Conservation (phyloP, 192 early-diverging fungal species). For the Coemansia sp. region DNA sequence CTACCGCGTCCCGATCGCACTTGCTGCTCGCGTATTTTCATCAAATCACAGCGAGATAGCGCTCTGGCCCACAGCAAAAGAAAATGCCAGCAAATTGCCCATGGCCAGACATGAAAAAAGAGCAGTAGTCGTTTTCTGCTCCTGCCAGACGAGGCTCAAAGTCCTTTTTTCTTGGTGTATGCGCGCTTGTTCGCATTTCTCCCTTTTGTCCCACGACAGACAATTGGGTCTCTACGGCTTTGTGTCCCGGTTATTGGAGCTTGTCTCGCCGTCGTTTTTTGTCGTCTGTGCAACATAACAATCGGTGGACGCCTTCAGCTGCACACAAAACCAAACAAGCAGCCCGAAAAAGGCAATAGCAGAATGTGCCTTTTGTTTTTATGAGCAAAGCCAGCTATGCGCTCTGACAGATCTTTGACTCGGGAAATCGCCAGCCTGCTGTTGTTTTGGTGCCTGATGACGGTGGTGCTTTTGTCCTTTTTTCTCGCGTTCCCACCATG, state of each 20-base stretch:
- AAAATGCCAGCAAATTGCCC: background rate
- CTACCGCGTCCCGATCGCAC: background rate
- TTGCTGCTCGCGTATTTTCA: background rate
- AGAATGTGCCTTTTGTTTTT: background rate
- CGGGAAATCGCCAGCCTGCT: background rate
- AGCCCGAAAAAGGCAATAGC: background rate
- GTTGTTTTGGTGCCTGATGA: no score
- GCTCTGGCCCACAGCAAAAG: background rate
- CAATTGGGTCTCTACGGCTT: background rate
- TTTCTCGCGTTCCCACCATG: background rate
- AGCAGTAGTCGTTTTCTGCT: no score
- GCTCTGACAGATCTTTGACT: background rate
- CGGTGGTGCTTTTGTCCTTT: background rate
- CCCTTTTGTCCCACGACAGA: background rate
- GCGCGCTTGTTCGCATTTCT: background rate
- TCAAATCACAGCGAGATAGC: background rate
- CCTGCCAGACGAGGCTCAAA: no score
- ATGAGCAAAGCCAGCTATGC: background rate
- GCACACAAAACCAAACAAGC: background rate
- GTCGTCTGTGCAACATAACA: conserved; percentile 1
- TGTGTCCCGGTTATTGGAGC: background rate
- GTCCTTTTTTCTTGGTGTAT: no score
- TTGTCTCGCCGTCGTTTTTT: background rate
- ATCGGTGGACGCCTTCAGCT: background rate
- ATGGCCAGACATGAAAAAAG: no score